Evolutionary conservation across 345 rosid genomes (phyloP).

Genomic region (Gossypium australe): DNA sequence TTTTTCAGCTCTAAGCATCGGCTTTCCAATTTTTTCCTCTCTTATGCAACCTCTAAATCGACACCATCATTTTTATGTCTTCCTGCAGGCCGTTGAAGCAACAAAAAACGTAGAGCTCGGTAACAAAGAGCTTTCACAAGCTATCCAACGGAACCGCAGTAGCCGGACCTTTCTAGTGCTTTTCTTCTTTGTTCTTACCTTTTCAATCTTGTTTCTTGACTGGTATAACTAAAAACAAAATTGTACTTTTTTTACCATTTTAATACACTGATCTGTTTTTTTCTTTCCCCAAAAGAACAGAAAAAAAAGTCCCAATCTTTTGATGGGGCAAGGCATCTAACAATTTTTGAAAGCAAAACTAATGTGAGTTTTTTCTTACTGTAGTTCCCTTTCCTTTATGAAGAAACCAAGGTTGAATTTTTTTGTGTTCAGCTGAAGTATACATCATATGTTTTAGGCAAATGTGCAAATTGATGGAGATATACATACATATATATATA

Average conservation of each 20-base stretch:
- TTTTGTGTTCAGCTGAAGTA: neutral
- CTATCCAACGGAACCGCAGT: constrained; percentile 71
- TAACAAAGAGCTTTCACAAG: constrained; percentile 78
- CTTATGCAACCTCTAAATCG: neutral
- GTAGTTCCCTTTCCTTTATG: neutral
- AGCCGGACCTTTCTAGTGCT: constrained; percentile 88
- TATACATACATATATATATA: too few species aligned
- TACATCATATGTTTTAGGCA: neutral
- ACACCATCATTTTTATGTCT: neutral
- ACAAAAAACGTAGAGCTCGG: constrained; percentile 85
- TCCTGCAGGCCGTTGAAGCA: constrained; percentile 77
- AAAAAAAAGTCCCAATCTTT: neutral
- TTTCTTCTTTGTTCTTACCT: constrained; percentile 76
- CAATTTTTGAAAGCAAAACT: neutral
- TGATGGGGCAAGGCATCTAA: neutral
- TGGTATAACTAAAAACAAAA: constrained; percentile 54
- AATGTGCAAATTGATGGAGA: neutral
- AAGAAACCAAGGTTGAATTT: neutral
- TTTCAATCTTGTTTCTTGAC: constrained; percentile 85
- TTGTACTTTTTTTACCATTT: neutral
- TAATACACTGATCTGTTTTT: neutral
- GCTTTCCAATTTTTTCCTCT: neutral
- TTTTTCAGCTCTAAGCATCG: neutral
- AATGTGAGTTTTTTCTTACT: neutral
- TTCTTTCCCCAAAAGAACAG: neutral